Percentiles rank a stretch among this genome's conserved stretches.
phyloP scores from a whole-genome alignment of 129 eudicot genomes.

The Logfia minima region DNA sequence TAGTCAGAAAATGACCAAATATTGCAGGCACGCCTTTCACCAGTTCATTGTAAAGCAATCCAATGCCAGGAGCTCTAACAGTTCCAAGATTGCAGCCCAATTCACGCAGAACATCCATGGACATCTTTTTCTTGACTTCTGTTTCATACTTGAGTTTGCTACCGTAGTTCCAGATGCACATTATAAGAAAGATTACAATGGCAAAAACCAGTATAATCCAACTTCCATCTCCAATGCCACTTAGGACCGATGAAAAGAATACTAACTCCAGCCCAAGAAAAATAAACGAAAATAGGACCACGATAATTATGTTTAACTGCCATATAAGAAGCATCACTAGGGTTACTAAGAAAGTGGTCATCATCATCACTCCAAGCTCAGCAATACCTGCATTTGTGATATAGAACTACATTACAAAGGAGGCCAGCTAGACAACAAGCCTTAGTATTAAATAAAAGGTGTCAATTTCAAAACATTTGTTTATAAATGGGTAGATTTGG shows the following conservation, averaged over 20 bases:
- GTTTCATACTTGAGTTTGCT: conserved; percentile 91
- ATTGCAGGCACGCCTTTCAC: conserved; percentile 91
- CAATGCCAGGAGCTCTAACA: conserved; percentile 92
- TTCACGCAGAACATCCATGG: conserved; percentile 73
- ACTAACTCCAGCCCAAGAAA: conserved; percentile 74
- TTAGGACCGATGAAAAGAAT: conserved; percentile 80
- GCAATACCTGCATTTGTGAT: conserved; percentile 63
- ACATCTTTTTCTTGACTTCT: conserved; percentile 82
- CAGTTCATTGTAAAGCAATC: conserved; percentile 85
- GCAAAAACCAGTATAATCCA: conserved; percentile 87
- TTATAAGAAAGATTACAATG: conserved; percentile 58
- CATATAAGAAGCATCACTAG: conserved; percentile 97
- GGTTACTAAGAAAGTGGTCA: conserved; percentile 84
- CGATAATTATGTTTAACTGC: conserved; percentile 71
- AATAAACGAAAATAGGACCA: conserved; percentile 57
- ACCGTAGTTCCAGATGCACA: conserved; percentile 97
- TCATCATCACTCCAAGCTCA: conserved; percentile 95
- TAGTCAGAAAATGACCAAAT: conserved; percentile 82
- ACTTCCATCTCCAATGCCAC: conserved; percentile 86
- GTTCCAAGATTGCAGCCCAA: conserved; percentile 91
- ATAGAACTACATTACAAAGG: conserved; percentile 10
- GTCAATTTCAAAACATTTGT: background rate
- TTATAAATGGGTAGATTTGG: background rate
- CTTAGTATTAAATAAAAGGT: background rate
- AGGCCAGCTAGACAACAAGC: background rate